Base-by-base conservation (phyloP, 192 early-diverging fungal species). In the Backusella australiensis region DNA sequence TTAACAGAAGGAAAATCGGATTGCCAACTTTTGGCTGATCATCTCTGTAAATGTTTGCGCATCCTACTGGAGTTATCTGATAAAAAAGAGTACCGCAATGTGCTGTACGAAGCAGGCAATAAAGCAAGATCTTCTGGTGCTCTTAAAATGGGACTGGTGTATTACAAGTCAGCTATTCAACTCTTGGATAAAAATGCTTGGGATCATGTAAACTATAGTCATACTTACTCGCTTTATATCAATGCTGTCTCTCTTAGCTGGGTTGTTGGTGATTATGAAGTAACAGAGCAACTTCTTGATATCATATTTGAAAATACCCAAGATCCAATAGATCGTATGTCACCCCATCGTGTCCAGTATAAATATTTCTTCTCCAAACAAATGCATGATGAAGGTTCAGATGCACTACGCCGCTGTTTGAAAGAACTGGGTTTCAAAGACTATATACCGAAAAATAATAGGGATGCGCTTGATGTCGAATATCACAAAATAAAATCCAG, bases 91-190 rank as follows among this genome's bases (percentile, higher is more conserved):
- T 81, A 77, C 42, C 46, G 52, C 6, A 42, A 46, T 56, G 75
- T 77, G 1, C 46, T 81, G 1, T 14, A 7, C 9, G 46, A 77
- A 46, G 71, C 80, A 15, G 80, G 72, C 2, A 71, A 59, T 39
- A 73, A 75, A 41, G 65, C 76, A 49, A 49, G 73, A 65, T 49
- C 63, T 26, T 77, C 80, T 2, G 80, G 80, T 23, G 80, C 80
- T 2, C 80, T 77, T 34, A 66, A 36, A n/a, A 77, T 77, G 52
- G 80, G 76, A 23, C 38, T 77, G 35, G 23, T 9, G 9, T 75
- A 81, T 29, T 70, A 69, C 52, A 77, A 46, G 19, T 72, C 53
- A n/a, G 76, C 76, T 32, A 66, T 81, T 26, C 34, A 59, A 21
- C 52, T 81, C 6, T 34, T 77, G 34, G 44, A 71, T 12, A 21